phyloP scores from a whole-genome alignment of 768 basidiomycete species.

The Exsudoporus frostii region DNA sequence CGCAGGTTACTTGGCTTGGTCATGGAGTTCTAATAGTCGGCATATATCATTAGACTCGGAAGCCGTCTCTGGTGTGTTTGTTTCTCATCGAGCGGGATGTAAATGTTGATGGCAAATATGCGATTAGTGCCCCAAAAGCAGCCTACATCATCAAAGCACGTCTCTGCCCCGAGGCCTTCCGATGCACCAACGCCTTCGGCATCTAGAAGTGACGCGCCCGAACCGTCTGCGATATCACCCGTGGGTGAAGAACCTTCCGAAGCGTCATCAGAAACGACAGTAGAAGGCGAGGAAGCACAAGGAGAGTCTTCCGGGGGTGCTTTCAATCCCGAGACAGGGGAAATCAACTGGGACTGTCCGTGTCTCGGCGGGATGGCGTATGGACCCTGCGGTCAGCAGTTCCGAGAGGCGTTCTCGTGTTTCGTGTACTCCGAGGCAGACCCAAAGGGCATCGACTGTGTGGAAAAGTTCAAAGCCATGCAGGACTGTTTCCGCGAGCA shows the following conservation, averaged over 20 bases:
- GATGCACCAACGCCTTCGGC: conserved; percentile 18
- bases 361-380: conserved; percentile 99
- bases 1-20: conserved; percentile 49
- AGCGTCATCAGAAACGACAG: conserved; percentile 1
- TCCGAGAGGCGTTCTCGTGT: conserved; percentile 95
- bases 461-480: conserved; percentile 97
- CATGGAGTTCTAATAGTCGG: conserved; percentile 39
- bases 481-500: conserved; percentile 96
- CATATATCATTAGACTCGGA: conserved; percentile 49
- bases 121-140: conserved; percentile 21
- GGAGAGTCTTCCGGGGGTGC: conserved; percentile 48
- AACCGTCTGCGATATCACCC: background rate
- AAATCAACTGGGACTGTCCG: conserved; percentile 99
- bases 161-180: conserved; percentile 7
- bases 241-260: conserved; percentile 10
- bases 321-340: conserved; percentile 94
- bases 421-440: conserved; percentile 93
- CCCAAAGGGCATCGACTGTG: conserved; percentile 96
- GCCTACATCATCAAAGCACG: background rate
- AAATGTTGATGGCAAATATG: background rate
- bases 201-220: conserved; percentile 19
- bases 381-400: conserved; percentile 91
- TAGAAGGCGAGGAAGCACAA: conserved; percentile 25
- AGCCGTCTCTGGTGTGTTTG: conserved; percentile 24
- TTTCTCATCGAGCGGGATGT: background rate